phyloP scores from a whole-genome alignment of 2,329 filamentous ascomycete genomes.

The Tolypocladium inflatum region DNA sequence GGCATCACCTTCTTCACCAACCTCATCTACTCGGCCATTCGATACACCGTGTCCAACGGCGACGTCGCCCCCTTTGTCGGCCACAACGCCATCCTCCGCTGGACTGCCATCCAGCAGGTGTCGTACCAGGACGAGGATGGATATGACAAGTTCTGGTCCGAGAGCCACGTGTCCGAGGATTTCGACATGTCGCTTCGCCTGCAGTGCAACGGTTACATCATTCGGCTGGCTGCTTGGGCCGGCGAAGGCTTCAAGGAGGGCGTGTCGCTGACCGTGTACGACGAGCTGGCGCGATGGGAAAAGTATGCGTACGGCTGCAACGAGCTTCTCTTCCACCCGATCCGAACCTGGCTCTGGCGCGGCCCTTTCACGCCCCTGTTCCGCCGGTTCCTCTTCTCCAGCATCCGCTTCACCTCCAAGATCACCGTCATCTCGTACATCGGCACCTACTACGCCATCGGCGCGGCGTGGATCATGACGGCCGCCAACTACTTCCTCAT shows the following conservation, averaged over 20 bases:
- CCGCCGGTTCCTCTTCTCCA: constrained; percentile 61
- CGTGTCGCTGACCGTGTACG: constrained; percentile 75
- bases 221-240: constrained; percentile 63
- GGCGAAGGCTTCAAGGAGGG: constrained; percentile 75
- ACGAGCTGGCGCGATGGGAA: constrained; percentile 77
- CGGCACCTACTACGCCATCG: constrained; percentile 73
- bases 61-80: constrained; percentile 73
- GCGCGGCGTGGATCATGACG: constrained; percentile 65
- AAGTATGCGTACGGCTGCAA: constrained; percentile 82
- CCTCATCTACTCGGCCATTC: constrained; percentile 67
- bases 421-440: constrained; percentile 69
- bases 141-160: constrained; percentile 74
- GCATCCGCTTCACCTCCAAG: constrained; percentile 67
- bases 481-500: constrained; percentile 65
- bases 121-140: constrained; percentile 60
- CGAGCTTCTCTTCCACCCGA: constrained; percentile 71
- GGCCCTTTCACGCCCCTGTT: constrained; percentile 77
- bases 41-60: constrained; percentile 67
- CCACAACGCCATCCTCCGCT: constrained; percentile 70
- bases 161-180: constrained; percentile 71
- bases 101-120: constrained; percentile 66
- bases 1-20: constrained; percentile 65
- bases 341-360: constrained; percentile 60
- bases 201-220: constrained; percentile 62
- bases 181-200: constrained; percentile 75